Evolutionary conservation across 805 yeast genomes (phyloP).

Genomic region (Grigorovia jiainica): DNA sequence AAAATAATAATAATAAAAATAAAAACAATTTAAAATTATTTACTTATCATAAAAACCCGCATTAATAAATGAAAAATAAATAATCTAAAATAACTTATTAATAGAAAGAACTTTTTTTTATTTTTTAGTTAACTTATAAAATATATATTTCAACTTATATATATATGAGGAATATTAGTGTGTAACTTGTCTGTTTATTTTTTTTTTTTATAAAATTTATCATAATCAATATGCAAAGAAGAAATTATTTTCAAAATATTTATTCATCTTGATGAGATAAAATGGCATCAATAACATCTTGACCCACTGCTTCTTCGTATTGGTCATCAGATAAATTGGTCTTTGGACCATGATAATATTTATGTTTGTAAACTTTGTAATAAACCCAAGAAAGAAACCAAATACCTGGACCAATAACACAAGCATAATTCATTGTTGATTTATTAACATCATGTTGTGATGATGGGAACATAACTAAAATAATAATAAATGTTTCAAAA

Average conservation of each 20-base stretch:
- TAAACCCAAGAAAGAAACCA: conserved; percentile 48
- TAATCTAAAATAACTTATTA: too few relatives aligned
- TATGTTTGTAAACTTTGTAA: conserved; percentile 43
- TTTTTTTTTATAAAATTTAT: too few relatives aligned
- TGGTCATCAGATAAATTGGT: conserved; percentile 26
- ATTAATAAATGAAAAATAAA: too few relatives aligned
- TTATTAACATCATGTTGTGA: conserved; percentile 26
- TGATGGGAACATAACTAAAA: conserved; percentile 54
- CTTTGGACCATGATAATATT: conserved; percentile 49
- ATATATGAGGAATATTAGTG: too few relatives aligned
- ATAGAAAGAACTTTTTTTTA: too few relatives aligned
- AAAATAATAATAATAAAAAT: background rate
- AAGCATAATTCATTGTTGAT: conserved; percentile 59
- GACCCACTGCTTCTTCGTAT: conserved; percentile 21
- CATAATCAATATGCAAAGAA: too few relatives aligned
- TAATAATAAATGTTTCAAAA: conserved; percentile 45
- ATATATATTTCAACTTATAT: too few relatives aligned
- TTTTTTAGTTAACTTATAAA: too few relatives aligned
- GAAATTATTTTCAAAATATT: too few relatives aligned
- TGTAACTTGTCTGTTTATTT: too few relatives aligned
- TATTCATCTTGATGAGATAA: conserved; percentile 11
- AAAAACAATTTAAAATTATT: background rate
- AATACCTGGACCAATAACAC: conserved; percentile 52
- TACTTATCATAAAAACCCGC: background rate
- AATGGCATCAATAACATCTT: conserved; percentile 20